These are phyloP conservation scores for Entophlyctis helioformis DNA, from an alignment of 192 early-diverging fungal genomes.

Conservation along the genomic window DNA sequence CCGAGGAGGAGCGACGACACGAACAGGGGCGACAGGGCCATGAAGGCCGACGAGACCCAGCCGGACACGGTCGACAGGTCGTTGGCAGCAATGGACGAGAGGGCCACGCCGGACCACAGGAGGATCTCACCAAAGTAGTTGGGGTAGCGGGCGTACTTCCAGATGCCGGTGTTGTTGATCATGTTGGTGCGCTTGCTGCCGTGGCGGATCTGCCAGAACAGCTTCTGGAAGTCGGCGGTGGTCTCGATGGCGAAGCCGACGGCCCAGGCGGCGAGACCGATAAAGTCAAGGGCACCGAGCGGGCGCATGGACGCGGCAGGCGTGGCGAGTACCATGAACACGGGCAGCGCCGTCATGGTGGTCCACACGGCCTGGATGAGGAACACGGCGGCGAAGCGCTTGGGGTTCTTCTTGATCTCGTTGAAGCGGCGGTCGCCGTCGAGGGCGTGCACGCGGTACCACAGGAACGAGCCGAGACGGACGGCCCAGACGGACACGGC, in stretches of 20 bases:
- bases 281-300: constrained; percentile 4
- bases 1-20: constrained; percentile 25
- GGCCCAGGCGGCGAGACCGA: constrained; percentile 14
- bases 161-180: constrained; percentile 34
- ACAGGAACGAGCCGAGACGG: constrained; percentile 8
- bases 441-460: constrained; percentile 8
- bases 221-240: constrained; percentile 16
- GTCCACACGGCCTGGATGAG: constrained; percentile 17
- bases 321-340: constrained; percentile 6
- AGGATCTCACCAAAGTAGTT: constrained; percentile 43
- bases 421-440: constrained; percentile 24
- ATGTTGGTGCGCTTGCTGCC: constrained; percentile 18
- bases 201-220: constrained; percentile 9
- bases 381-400: constrained; percentile 10
- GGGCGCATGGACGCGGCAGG: constrained; percentile 1
- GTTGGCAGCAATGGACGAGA: constrained; percentile 19
- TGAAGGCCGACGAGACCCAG: too few relatives aligned
- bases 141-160: constrained; percentile 25
- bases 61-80: too few relatives aligned
- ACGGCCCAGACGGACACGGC: constrained; percentile 13
- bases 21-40: constrained; percentile 29
- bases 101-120: constrained; percentile 38
- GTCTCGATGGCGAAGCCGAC: constrained; percentile 20
- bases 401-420: constrained; percentile 14
- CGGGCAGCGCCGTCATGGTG: constrained; percentile 15